Evolutionary conservation across 306 rosid species (phyloP), one percentile per base, ranked within the genome.

Genomic region (Cicer yamashitae): DNA sequence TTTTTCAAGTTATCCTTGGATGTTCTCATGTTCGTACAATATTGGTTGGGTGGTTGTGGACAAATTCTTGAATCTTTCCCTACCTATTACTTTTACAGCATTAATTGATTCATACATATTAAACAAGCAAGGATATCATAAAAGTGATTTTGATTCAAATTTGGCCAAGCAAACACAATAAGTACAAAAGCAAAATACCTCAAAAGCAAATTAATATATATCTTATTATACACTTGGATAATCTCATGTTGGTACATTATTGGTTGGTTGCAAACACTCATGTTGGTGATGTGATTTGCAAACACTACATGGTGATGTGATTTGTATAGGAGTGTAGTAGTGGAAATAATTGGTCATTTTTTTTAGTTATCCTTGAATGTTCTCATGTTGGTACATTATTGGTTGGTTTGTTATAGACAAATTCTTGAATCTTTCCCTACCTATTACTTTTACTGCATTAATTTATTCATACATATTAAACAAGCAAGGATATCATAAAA

Each of bases 111-210:
- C 76, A 54, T 53, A 74, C 70, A 22, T 40, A 48, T 61, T 37
- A 82, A 85, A 82, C 83, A 84, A 10, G 12, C 30, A 65, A 59
- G 66, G 30, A 85, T 77, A 78, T 82, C 71, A 34, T 25, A 67
- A 48, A 18, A 69, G 72, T 15, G 81, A 74, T 69, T 75, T 81
- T 77, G 68, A 79, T 46, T 76, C 83, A 85, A 79, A 73, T 76
- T 73, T 7, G 73, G 73, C 76, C 70, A 53, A 64, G 80, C 85
- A 87, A 77, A 72, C 75, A 34, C 74, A n/a, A n/a, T 53, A 65
- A 65, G 64, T 70, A 60, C 82, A 60, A 70, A 37, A 59, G 77
- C 51, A 41, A 52, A 77, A 57, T 58, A 66, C 59, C 45, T 52
- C 18, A 78, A 80, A 66, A 81, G 75, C 53, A 78, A 53, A 15